These are phyloP conservation scores for Solanum sejunctum DNA, from an alignment of 257 asterid species.

Conservation along the genomic window DNA sequence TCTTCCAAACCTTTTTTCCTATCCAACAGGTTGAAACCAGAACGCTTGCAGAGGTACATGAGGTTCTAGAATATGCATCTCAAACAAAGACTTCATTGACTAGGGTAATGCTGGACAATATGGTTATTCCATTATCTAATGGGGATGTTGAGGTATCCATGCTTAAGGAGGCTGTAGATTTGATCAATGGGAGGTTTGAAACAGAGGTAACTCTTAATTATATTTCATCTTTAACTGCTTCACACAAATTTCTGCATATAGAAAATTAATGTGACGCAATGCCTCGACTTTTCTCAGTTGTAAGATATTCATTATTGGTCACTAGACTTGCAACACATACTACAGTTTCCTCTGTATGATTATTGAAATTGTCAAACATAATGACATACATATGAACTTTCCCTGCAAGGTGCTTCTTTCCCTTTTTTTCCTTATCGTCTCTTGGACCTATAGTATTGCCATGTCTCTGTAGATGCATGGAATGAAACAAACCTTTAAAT, in stretches of 20 bases:
- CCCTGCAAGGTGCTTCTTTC: background rate
- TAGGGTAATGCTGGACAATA: conserved; percentile 93
- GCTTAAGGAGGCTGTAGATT: conserved; percentile 76
- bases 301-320: background rate
- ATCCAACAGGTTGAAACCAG: conserved; percentile 74
- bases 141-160: conserved; percentile 79
- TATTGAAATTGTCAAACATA: background rate
- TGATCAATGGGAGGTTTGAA: conserved; percentile 70
- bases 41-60: conserved; percentile 78
- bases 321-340: background rate
- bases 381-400: background rate
- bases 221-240: background rate
- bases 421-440: background rate
- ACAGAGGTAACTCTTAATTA: conserved; percentile 50
- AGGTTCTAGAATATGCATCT: conserved; percentile 71
- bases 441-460: background rate
- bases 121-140: conserved; percentile 78
- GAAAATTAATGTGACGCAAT: background rate
- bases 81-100: conserved; percentile 48
- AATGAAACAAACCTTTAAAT: background rate
- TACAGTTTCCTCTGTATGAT: background rate
- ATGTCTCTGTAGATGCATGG: background rate
- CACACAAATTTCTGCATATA: background rate
- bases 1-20: background rate
- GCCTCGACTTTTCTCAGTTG: background rate